Conservation (phyloP, 2,329 filamentous ascomycete species). For the Chalara sp. region DNA sequence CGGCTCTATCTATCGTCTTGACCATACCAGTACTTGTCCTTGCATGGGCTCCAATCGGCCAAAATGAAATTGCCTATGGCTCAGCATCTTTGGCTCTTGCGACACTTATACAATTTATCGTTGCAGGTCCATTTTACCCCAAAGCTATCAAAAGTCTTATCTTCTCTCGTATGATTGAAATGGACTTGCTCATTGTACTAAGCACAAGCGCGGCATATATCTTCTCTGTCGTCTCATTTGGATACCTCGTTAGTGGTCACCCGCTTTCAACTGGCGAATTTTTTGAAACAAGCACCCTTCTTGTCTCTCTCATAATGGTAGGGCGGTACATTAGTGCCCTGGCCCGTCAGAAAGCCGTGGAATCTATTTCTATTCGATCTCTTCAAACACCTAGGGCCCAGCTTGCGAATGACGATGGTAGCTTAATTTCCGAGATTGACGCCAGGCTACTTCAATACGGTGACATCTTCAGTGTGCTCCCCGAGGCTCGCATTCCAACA, state of each 20-base stretch:
- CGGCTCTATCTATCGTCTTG: constrained; percentile 43
- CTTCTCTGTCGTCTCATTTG: constrained; percentile 53
- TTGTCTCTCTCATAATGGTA: constrained; percentile 53
- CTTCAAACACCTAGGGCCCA: constrained; percentile 52
- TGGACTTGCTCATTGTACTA: constrained; percentile 61
- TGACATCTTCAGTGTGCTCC: constrained; percentile 57
- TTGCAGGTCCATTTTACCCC: constrained; percentile 60
- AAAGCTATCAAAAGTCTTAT: constrained; percentile 53
- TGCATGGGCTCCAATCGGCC: constrained; percentile 56
- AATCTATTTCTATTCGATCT: constrained; percentile 47
- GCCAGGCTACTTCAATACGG: constrained; percentile 61
- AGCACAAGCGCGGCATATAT: constrained; percentile 62
- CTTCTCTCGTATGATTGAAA: constrained; percentile 53
- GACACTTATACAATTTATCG: constrained; percentile 55
- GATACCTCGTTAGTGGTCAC: constrained; percentile 32
- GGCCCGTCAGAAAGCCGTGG: constrained; percentile 48
- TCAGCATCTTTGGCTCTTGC: constrained; percentile 55
- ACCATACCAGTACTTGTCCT: constrained; percentile 61
- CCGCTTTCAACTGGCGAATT: constrained; percentile 45
- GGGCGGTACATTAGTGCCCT: constrained; percentile 45
- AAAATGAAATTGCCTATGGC: constrained; percentile 40
- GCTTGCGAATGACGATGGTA: constrained; percentile 35
- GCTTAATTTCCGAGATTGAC: constrained; percentile 50
- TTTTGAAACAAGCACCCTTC: constrained; percentile 54
- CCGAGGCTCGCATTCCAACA: constrained; percentile 55